Conservation (phyloP, 164 flowering plant genomes). For the Akebia trifoliata region DNA sequence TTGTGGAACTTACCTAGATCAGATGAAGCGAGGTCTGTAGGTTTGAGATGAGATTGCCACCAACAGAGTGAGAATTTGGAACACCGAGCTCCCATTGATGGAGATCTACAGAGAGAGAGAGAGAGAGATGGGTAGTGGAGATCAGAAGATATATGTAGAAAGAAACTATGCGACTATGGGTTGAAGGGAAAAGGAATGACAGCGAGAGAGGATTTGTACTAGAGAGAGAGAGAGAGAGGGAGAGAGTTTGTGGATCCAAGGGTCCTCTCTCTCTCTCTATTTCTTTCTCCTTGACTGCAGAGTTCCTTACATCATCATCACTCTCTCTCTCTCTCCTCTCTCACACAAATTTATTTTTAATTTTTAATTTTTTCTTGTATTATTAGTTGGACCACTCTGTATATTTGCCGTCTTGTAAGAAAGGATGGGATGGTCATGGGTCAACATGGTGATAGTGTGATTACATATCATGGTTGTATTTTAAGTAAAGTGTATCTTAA, state of each 20-base stretch:
- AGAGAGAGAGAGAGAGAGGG: background rate
- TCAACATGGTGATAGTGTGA: too few species aligned
- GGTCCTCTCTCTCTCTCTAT: background rate
- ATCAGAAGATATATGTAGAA: too few species aligned
- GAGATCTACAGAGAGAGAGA: conserved; percentile 9
- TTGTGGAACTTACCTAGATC: conserved; percentile 42
- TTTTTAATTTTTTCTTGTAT: background rate
- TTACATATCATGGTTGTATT: too few species aligned
- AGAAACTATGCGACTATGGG: background rate
- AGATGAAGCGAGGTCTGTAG: conserved; percentile 50
- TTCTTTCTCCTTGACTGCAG: background rate
- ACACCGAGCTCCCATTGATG: conserved; percentile 70
- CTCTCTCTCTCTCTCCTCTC: background rate
- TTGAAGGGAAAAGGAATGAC: background rate
- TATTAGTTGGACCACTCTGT: background rate
- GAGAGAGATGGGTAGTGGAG: background rate
- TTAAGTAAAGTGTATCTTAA: too few species aligned
- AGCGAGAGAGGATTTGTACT: background rate
- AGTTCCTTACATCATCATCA: background rate
- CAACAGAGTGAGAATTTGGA: conserved; percentile 72
- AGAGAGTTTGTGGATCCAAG: conserved; percentile 10
- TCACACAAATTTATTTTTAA: background rate
- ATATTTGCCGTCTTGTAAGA: conserved; percentile 2
- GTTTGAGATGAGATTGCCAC: conserved; percentile 64
- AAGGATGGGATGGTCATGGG: too few species aligned